Percentiles rank a stretch among this genome's conserved stretches.
These are phyloP conservation scores for Raddia guianensis DNA, from an alignment of 176 grass and related monocot species.

Conservation along the genomic window DNA sequence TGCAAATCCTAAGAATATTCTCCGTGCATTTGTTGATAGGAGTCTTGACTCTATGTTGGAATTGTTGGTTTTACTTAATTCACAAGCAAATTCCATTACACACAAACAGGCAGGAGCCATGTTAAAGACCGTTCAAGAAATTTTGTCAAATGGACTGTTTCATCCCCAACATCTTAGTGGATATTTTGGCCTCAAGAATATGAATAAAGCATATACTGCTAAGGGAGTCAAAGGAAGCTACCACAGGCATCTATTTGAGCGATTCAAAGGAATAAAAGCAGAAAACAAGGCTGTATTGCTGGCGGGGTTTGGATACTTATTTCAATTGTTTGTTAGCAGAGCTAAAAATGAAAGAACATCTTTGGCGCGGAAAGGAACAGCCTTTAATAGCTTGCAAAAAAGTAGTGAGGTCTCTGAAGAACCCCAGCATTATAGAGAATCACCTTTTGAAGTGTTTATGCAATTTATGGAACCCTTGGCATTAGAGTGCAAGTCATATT, in stretches of 20 bases:
- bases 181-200: conserved; percentile 79
- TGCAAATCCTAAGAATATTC: conserved; percentile 92
- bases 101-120: conserved; percentile 35
- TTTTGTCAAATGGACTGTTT: conserved; percentile 87
- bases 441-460: conserved; percentile 83
- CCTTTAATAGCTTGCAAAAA: conserved; percentile 37
- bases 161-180: conserved; percentile 81
- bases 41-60: conserved; percentile 75
- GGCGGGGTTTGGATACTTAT: conserved; percentile 80
- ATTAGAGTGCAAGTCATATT: conserved; percentile 66
- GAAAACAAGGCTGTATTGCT: conserved; percentile 90
- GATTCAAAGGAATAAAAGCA: conserved; percentile 70
- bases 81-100: conserved; percentile 53
- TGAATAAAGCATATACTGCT: conserved; percentile 36
- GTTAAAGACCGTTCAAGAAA: conserved; percentile 72
- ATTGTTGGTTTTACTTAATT: conserved; percentile 82
- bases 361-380: conserved; percentile 21
- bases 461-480: conserved; percentile 89
- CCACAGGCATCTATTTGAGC: conserved; percentile 83
- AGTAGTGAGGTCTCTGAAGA: conserved; percentile 57
- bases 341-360: conserved; percentile 56
- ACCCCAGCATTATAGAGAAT: conserved; percentile 58
- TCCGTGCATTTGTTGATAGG: conserved; percentile 78
- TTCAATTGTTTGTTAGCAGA: conserved; percentile 72
- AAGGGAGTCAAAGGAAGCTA: conserved; percentile 89